Evolutionary conservation across 306 rosid genomes (phyloP), one percentile per base, ranked within the genome.

Genomic region (Acacia acuminata): DNA sequence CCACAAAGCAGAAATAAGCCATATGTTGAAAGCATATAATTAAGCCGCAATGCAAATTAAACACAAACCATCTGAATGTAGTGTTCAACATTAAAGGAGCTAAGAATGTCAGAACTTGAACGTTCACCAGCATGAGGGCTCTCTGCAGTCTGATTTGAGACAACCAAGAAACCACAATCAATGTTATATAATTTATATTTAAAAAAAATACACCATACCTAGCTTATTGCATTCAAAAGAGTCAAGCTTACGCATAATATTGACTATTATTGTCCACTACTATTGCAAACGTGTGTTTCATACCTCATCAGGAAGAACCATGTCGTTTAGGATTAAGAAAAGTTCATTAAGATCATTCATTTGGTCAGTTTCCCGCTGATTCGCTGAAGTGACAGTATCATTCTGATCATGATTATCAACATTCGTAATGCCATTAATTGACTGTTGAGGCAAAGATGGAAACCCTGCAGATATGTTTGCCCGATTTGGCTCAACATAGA

Each of bases 1-100:
- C 61, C 32, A 25, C 5, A 64, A 5, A 27, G 19, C 25, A 27
- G 4, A 75, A 32, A 13, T 17, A 17, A 66, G 25, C 10, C 42
- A 16, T 74, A 68, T 76, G 38, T n/a, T 27, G 32, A 63, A 12
- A 16, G 6, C 3, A 30, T 6, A 32, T 6, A 32, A 34, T 19
- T 17, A 25, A 61, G 67, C 36, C 25, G 12, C 34, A 30, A 27
- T 27, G 30, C 30, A 61, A 38, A 38, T 38, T 38, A 38, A 25
- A 61, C 27, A 67, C 36, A 73, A 73, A 79, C 92, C 91, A 84
- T 84, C 55, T 73, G 65, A 71, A 71, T 55, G 53, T 71, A 67
- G 78, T 83, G 79, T 73, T 77, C 56, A 36, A 25, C 24, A 1
- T 76, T 24, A 8, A 24, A 4, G 2, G 65, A 56, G 56, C 15